Base-by-base conservation (phyloP, 106 monocot species). In the Apostasia shenzhenica region DNA sequence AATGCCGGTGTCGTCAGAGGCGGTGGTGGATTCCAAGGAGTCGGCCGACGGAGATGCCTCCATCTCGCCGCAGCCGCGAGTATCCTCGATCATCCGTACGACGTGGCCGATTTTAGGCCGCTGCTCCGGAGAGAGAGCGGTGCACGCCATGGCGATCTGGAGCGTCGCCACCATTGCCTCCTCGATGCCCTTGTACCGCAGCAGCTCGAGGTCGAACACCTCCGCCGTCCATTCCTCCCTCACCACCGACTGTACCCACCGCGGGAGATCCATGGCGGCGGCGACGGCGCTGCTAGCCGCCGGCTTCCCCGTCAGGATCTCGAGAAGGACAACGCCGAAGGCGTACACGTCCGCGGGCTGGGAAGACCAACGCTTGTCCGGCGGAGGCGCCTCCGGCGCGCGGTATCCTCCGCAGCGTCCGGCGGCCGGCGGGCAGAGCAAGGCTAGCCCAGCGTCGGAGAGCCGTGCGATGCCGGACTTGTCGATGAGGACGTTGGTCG, bases 211-310 rank as follows among this genome's bases (percentile, higher is more conserved):
- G 67, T 95, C 95, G 57, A 95, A 95, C 76, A 95, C 94, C 85
- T 95, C 94, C 6, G 91, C 80, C 48, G 91, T 95, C 94, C 95
- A 95, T 79, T 95, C 95, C 78, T 95, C 95, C 42, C 91, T 56
- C 72, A 95, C 94, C 71, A 95, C 94, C 8, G 94, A 95, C 80
- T 85, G 85, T 44, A 95, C 94, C 94, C 94, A 95, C 46, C 75
- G 67, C 39, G 91, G 85, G 44, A 95, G 61, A 13, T 85, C 81
- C 54, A 69, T 46, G 8, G 48, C 68, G 54, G 57, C 72, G 14
- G 54, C 52, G 57, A 69, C 74, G 48, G 49, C 70, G 1, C 14
- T 42, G 1, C 57, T 59, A 46, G 64, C 70, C n/a, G 76, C 81
- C 63, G 60, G n/a, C 59, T 68, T 81, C 66, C 94, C 94, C 1